Base-by-base conservation (phyloP, 495 filamentous ascomycete genomes). In the Aspergillus homomorphus region DNA sequence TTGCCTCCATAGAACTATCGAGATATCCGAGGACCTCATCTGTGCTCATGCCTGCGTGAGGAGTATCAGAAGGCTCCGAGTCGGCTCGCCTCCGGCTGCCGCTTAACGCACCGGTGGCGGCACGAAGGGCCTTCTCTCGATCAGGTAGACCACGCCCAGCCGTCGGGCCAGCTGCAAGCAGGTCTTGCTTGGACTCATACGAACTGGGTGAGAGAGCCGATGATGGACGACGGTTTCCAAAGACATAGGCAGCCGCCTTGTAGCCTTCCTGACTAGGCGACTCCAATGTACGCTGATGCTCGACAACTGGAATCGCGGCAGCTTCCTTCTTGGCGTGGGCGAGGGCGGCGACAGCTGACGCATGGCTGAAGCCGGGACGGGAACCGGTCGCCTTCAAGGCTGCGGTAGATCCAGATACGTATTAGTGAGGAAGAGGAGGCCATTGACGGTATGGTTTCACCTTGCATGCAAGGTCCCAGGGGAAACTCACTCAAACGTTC, bases 51-150 rank as follows among this genome's bases (percentile, higher is more conserved):
- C 89, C 70, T 6, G 88, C 89, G 70, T 88, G 86, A 18, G 80
- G 71, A 1, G 79, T 74, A 5, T 88, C 87, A 1, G 85, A 82
- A 60, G 66, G 45, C 80, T 87, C 24, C 72, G 90, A 92, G 14
- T 82, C 83, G 7, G 91, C 81, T 67, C 91, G 75, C 63, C 76
- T 80, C 46, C 91, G 67, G 54, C 77, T 82, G 26, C 68, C 68
- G 22, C 82, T 77, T 73, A 90, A 84, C 7, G 91, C 89, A 21
- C 85, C 89, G 18, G 85, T 87, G 7, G 90, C 90, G 24, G 91
- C 91, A 48, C 78, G 67, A 54, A 89, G 72, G 21, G 91, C 89
- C 45, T 80, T 82, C 54, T 80, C 81, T 58, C 77, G 58, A 64
- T 75, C 67, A 84, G 72, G 43, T 69, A 82, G 84, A 84, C 38